A percentile compares a stretch with the other conserved stretches of the same genome.
Evolutionary conservation across 208 protist species (phyloP).

Genomic region (Trypanosoma boissoni): DNA sequence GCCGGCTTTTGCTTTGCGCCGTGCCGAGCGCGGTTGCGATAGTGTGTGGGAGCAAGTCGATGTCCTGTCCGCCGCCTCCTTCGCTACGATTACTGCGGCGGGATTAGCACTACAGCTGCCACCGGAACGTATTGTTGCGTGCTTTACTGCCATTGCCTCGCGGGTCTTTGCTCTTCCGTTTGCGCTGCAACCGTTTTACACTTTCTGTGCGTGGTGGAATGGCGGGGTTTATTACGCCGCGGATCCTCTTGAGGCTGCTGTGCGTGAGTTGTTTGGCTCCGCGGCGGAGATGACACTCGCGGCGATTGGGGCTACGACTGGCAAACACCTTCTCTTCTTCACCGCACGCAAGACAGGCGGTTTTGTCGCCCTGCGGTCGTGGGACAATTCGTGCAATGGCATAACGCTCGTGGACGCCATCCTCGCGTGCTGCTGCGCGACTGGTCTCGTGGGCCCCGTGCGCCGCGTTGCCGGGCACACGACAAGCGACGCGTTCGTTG

Average conservation of each 20-base stretch:
- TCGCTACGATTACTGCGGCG: constrained; percentile 7
- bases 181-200: not conserved
- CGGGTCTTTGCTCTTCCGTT: not conserved
- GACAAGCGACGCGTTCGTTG: not conserved
- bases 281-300: constrained; percentile 3
- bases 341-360: not conserved
- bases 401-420: not conserved
- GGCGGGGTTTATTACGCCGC: constrained; percentile 2
- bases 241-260: not conserved
- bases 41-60: not conserved
- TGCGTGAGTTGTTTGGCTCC: constrained; percentile 1
- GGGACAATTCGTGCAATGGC: not conserved
- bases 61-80: constrained; percentile 8
- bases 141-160: constrained; percentile 3
- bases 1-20: not conserved
- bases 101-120: not conserved
- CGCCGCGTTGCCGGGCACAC: not conserved
- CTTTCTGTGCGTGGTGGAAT: not conserved
- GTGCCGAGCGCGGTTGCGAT: not conserved
- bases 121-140: not conserved
- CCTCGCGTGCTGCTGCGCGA: not conserved
- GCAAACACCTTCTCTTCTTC: constrained; percentile 11
- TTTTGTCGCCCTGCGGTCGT: constrained; percentile 1
- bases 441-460: not conserved
- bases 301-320: not conserved